Evolutionary conservation across 805 yeast species (phyloP), one percentile per base, ranked within the genome.

Genomic region (Cyberlindnera mycetangii): DNA sequence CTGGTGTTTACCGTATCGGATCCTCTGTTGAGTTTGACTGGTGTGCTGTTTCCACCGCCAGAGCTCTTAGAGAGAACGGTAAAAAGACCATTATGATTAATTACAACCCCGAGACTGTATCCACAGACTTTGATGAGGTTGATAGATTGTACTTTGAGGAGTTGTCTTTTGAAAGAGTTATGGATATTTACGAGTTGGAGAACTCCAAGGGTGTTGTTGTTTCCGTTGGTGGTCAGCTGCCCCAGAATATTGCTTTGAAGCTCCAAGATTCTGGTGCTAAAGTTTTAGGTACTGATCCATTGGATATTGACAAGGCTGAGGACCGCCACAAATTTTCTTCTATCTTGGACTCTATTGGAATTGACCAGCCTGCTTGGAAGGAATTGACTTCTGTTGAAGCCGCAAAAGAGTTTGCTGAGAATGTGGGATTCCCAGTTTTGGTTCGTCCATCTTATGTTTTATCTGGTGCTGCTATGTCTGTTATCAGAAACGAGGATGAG

Each of bases 1-100:
- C 97, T n/a, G 98, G 99, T 74, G 99, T 93, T 41, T 92, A 92
- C 79, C 81, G 99, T 69, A 92, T 92, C 66, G 99, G 99, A 48
- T 90, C 97, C 2, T 89, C 97, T 25, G 99, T 92, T 44, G 99
- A 93, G 72, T 92, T 92, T 61, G 99, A 92, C 69, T 92, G 99
- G 99, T 92, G 99, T 76, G 99, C 98, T 44, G 99, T 92, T 52
- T 80, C 93, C 52, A 86, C 99, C 47, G 97, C 96, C 45, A 83
- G 97, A 65, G 89, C 97, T 35, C 80, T 92, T 59, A 82, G 99
- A 67, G 85, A 80, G 42, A 74, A 80, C 44, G 96, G 96, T 52
- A 83, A 82, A 66, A 87, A 83, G 69, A 92, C 99, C 25, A 82
- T 92, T 54, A 92, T 92, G 99, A 79, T 92, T 63, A 92, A 92